Base-by-base conservation (phyloP, 805 yeast species). In the Nakazawaea molendinolei region DNA sequence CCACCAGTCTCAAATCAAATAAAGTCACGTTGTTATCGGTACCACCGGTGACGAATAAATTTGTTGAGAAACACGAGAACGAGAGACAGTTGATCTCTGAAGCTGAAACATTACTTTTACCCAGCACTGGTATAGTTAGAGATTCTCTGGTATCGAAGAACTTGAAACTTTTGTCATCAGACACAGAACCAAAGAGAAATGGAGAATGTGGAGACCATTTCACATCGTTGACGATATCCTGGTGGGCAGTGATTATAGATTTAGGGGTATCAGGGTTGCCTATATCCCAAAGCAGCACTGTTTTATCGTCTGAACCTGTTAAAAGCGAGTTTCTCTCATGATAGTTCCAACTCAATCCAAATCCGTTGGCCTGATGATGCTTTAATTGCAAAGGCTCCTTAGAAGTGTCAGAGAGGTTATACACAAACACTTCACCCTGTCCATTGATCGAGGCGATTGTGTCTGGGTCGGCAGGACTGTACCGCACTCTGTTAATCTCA, bases 401-500 rank as follows among this genome's bases (percentile, higher is more conserved):
- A 9, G 44, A 40, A n/a, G 59, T 48, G 10, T 43, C 15, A 28
- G 50, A 52, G 14, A 56, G 31, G 36, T 72, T 63, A 51, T 76
- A 82, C 5, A 84, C 50, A 44, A 57, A 74, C 0, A 79, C 70
- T 26, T 65, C 69, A 25, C 94, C 94, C 3, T 50, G 49, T 0
- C 87, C 90, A 43, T 76, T 75, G 31, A 84, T 79, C 0, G 89
- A 75, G 8, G 85, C 79, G 8, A 82, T 65, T 0, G 68, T 47
- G 15, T 57, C 61, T 3, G 75, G 55, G 37, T 74, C 63, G 41
- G 75, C 80, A 2, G 87, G 87, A 71, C 75, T 71, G 44, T 70
- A 74, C 30, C 89, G 69, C 8, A 85, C 86, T 41, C 90, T 64
- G 47, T 83, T 82, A 15, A 83, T 72, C 53, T 84, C 95, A n/a